These are phyloP conservation scores for Phytophthora pini DNA, from an alignment of 352 stramenopile species.

Conservation along the genomic window DNA sequence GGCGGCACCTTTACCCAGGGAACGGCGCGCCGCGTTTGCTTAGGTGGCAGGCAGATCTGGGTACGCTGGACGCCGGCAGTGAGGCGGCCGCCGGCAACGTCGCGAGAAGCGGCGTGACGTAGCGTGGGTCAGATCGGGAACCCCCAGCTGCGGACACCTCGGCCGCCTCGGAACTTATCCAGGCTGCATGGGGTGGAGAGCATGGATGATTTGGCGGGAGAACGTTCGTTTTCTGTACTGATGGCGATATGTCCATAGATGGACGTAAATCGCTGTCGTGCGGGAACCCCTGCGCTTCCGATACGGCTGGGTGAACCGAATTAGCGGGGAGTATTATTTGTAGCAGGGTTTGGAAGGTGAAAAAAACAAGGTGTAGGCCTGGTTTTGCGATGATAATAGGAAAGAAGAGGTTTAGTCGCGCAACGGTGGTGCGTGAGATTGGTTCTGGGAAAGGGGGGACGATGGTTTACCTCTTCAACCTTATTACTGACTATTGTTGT, in stretches of 20 bases:
- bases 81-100: not conserved
- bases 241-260: slow-evolving; percentile 25
- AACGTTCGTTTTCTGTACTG: slow-evolving; percentile 20
- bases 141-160: slow-evolving; percentile 4
- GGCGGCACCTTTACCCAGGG: slow-evolving; percentile 20
- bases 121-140: not conserved
- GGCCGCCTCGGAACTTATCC: slow-evolving; percentile 22
- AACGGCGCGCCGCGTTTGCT: not conserved
- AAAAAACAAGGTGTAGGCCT: not conserved
- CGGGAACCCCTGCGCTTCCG: not conserved
- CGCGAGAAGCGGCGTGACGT: not conserved
- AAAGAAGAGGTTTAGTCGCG: slow-evolving; percentile 6
- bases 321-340: not conserved
- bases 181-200: not conserved
- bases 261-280: slow-evolving; percentile 23
- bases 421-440: slow-evolving; percentile 6
- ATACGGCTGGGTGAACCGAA: not conserved
- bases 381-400: not conserved
- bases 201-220: not conserved
- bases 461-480: not conserved
- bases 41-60: not conserved
- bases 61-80: not conserved
- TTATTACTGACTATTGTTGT: slow-evolving; percentile 3
- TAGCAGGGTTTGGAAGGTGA: not conserved
- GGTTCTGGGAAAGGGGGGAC: slow-evolving; percentile 10